Evolutionary conservation across 306 rosid species (phyloP).

Genomic region (Cucurbita moschata): DNA sequence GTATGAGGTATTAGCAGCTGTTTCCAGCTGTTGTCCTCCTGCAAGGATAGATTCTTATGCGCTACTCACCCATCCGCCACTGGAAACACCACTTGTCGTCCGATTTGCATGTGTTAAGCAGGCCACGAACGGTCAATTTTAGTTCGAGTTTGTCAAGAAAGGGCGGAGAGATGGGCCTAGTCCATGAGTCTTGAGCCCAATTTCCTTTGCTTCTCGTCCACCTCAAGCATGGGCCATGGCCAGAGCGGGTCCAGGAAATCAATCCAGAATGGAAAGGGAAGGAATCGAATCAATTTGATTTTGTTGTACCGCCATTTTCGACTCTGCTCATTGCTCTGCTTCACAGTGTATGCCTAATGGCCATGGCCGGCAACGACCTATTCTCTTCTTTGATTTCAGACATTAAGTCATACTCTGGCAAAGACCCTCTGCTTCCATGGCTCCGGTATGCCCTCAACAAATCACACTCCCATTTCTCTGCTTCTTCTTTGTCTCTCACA

Average conservation of each 20-base stretch:
- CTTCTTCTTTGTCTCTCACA: neutral
- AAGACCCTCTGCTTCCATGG: slow-evolving; percentile 96
- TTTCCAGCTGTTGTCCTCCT: neutral
- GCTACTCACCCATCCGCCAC: neutral
- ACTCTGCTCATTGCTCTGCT: neutral
- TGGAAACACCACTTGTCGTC: neutral
- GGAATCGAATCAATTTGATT: no score
- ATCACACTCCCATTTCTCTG: neutral
- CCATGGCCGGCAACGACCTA: slow-evolving; percentile 36
- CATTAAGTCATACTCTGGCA: slow-evolving; percentile 54
- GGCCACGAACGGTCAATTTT: no score
- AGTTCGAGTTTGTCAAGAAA: no score
- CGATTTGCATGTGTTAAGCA: neutral
- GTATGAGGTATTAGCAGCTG: no score
- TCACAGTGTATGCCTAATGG: neutral
- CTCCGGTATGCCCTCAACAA: slow-evolving; percentile 37
- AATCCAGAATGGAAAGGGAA: no score
- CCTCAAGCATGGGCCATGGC: no score
- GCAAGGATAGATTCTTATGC: no score
- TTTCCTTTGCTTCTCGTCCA: no score
- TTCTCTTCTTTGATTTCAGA: slow-evolving; percentile 46
- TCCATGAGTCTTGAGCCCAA: no score
- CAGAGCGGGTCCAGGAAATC: no score
- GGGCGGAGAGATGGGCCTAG: no score
- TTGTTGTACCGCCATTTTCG: no score